Percentiles rank a stretch among this genome's conserved stretches.
These are phyloP conservation scores for Pseudopediastrum boryanum DNA, from an alignment of 139 green algal genomes.

Conservation along the genomic window DNA sequence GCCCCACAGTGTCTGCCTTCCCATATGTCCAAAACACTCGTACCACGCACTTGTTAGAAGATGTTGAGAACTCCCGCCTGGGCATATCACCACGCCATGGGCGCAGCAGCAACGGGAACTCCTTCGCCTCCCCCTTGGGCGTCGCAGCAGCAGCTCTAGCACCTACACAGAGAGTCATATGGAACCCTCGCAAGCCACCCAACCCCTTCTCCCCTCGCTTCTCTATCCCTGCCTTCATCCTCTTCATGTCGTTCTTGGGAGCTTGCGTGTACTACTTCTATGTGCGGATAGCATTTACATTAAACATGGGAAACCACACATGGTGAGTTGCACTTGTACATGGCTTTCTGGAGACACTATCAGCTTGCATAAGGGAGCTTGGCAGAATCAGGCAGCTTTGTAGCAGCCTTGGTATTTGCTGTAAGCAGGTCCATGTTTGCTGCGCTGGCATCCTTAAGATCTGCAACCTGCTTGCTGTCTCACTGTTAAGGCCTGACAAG, in stretches of 20 bases:
- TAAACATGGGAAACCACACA: conserved; percentile 40
- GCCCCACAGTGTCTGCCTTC: no score
- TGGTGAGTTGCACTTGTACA: conserved; percentile 26
- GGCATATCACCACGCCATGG: background rate
- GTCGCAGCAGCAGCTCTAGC: background rate
- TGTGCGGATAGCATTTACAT: conserved; percentile 20
- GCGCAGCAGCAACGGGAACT: conserved; percentile 12
- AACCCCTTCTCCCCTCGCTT: conserved; percentile 16
- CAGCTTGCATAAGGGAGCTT: background rate
- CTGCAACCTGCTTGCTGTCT: no score
- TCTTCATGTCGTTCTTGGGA: conserved; percentile 26
- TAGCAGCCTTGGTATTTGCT: background rate
- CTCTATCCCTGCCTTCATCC: conserved; percentile 11
- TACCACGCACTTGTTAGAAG: no score
- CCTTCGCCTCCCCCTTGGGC: no score
- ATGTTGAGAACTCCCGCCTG: background rate
- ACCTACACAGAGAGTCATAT: conserved; percentile 15
- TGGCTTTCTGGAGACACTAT: no score
- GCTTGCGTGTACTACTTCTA: conserved; percentile 38
- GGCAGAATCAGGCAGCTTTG: background rate
- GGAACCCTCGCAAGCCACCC: conserved; percentile 14
- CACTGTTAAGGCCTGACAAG: no score
- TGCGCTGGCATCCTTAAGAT: no score
- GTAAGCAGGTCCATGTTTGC: background rate
- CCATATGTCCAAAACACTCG: no score